Base-by-base conservation (phyloP, 495 filamentous ascomycete species). In the Lichina pygmaea region DNA sequence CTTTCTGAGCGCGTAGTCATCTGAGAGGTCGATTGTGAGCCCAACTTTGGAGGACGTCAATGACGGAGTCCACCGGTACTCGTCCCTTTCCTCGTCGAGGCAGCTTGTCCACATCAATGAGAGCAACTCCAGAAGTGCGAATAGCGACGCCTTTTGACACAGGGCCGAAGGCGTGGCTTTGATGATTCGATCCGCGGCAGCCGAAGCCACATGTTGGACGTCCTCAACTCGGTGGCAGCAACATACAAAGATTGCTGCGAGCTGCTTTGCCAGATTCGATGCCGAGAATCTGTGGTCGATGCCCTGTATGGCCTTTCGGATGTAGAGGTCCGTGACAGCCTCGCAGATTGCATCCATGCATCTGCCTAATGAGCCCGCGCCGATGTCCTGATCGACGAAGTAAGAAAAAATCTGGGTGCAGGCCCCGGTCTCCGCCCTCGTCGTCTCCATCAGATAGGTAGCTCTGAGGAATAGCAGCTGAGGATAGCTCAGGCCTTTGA, bases 81-180 rank as follows among this genome's bases (percentile, higher is more conserved):
- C 76, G 49, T 97, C 89, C 11, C 84, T 81, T 55, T 97, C 91
- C 9, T 77, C 77, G 55, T 95, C 85, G 7, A 95, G 66, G 54
- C 91, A 95, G 54, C 86, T 86, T 24, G 68, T 68, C 86, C 86
- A 97, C 77, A 97, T 81, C 34, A 94, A 69, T 2, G 81, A 81
- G 37, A 97, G 60, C 5, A 97, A 71, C 55, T 95, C 89, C 7
- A 95, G 65, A 33, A 97, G 66, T 6, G 86, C 81, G 62, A 94
- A 95, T 0, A 97, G 64, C 7, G 89, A 93, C 10, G 74, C 70
- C 52, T 78, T 78, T 52, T 92, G 81, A 53, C 91, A 95, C 0
- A 97, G 68, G 15, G 84, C 76, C 6, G 89, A 93, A 3, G 89
- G 89, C 37, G 86, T 78, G 49, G 78, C 71, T 17, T 59, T 64